phyloP scores from a whole-genome alignment of 371 early-diverging fungal genomes.

The Thermomucor indicae-seudaticae region DNA sequence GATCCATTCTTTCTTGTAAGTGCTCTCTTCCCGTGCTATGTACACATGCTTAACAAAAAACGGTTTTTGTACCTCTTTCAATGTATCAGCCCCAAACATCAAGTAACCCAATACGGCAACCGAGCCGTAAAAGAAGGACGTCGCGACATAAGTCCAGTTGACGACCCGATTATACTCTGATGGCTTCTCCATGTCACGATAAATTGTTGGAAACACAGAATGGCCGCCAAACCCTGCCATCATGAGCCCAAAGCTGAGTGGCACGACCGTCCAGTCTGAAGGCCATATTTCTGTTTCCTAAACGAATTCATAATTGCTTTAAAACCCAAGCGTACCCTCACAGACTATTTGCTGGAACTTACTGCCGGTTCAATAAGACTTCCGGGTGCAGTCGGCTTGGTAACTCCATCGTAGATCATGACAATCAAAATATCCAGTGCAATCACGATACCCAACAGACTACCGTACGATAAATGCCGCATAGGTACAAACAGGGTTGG shows the following conservation, averaged over 20 bases:
- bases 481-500: conserved; percentile 27
- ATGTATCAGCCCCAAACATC: conserved; percentile 69
- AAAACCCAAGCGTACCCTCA: neutral
- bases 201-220: conserved; percentile 28
- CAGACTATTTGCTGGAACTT: conserved; percentile 10
- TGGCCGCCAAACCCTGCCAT: conserved; percentile 49
- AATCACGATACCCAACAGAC: conserved; percentile 35
- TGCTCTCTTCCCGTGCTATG: too few relatives aligned
- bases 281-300: conserved; percentile 34
- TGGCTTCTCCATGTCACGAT: conserved; percentile 44
- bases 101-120: conserved; percentile 54
- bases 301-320: neutral
- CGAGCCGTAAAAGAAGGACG: conserved; percentile 26
- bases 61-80: conserved; percentile 49
- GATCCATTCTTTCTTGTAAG: too few relatives aligned
- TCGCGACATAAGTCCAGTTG: conserved; percentile 28
- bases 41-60: too few relatives aligned
- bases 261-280: conserved; percentile 28
- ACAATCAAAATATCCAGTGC: conserved; percentile 22
- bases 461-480: conserved; percentile 30
- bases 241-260: conserved; percentile 34
- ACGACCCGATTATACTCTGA: conserved; percentile 32
- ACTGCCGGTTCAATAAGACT: conserved; percentile 45
- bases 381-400: conserved; percentile 42
- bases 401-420: conserved; percentile 33